phyloP scores from a whole-genome alignment of 352 stramenopile species.

The Phytophthora megakarya region DNA sequence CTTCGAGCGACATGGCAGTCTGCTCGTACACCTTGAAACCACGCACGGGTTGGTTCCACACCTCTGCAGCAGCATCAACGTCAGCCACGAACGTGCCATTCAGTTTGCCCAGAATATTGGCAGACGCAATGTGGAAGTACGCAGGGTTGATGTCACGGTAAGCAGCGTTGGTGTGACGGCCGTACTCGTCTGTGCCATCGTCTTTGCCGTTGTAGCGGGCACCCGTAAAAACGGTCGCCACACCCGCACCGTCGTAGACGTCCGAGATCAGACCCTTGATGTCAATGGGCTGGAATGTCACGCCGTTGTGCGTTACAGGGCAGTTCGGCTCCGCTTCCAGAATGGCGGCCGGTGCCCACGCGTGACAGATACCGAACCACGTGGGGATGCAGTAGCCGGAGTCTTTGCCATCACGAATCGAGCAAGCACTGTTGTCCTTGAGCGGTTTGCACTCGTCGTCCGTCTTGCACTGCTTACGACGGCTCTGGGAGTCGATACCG shows the following conservation, averaged over 20 bases:
- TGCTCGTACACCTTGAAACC: no score
- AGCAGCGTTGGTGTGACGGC: constrained; percentile 33
- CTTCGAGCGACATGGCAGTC: constrained; percentile 27
- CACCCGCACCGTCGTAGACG: constrained; percentile 34
- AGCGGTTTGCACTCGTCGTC: constrained; percentile 31
- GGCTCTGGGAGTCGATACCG: constrained; percentile 38
- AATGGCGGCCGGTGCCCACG: constrained; percentile 39
- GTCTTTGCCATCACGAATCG: constrained; percentile 26
- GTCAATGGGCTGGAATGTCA: constrained; percentile 46
- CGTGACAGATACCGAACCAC: constrained; percentile 51
- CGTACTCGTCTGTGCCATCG: constrained; percentile 39
- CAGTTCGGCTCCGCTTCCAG: constrained; percentile 42
- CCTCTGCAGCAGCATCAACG: constrained; percentile 36
- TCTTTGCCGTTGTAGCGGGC: constrained; percentile 33
- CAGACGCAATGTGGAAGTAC: constrained; percentile 44
- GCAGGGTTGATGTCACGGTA: constrained; percentile 49
- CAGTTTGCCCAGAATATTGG: constrained; percentile 44
- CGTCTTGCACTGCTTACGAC: constrained; percentile 23
- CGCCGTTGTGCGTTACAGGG: constrained; percentile 37
- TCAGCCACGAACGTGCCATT: constrained; percentile 50
- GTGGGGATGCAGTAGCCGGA: constrained; percentile 45
- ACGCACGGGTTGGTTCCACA: constrained; percentile 71
- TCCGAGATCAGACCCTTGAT: constrained; percentile 45
- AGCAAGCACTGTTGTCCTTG: constrained; percentile 34
- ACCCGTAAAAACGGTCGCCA: constrained; percentile 41